A percentile compares a stretch with the other conserved stretches of the same genome.
phyloP scores from a whole-genome alignment of 1,284 basidiomycete species.

The Paramarasmius palmivorus region DNA sequence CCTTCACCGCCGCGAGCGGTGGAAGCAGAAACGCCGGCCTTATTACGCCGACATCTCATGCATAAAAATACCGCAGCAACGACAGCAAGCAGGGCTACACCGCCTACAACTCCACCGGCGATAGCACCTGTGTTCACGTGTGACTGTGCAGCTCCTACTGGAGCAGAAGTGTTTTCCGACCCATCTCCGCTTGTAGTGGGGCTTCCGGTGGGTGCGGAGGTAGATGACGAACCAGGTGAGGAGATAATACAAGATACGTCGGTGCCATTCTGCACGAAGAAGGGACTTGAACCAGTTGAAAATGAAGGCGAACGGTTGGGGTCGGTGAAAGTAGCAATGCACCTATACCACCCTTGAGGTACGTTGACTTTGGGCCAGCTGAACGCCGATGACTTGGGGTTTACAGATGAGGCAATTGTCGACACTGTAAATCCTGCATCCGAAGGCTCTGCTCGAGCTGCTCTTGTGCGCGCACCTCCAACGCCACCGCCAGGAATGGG shows the following conservation, averaged over 20 bases:
- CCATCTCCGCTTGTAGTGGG: neutral
- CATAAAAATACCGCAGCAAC: neutral
- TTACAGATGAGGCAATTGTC: neutral
- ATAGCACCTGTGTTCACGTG: neutral
- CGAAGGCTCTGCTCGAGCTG: neutral
- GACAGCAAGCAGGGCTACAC: neutral
- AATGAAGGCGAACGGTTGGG: neutral
- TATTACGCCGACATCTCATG: neutral
- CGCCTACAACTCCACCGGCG: neutral
- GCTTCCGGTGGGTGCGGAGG: neutral
- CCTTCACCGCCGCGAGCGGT: neutral
- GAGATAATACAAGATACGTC: constrained; percentile 4
- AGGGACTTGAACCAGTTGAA: neutral
- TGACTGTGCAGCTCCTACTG: neutral
- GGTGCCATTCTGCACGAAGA: constrained; percentile 7
- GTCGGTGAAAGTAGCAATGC: neutral
- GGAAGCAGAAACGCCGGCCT: neutral
- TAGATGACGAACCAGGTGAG: neutral
- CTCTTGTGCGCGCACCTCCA: neutral
- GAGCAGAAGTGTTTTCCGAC: neutral
- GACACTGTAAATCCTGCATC: neutral
- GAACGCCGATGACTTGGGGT: neutral
- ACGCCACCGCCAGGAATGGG: too few species aligned
- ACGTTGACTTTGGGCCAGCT: constrained; percentile 6
- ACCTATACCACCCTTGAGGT: constrained; percentile 7